Evolutionary conservation across 2,329 filamentous ascomycete genomes (phyloP), one percentile per base, ranked within the genome.

Genomic region (Epichloe scottii): DNA sequence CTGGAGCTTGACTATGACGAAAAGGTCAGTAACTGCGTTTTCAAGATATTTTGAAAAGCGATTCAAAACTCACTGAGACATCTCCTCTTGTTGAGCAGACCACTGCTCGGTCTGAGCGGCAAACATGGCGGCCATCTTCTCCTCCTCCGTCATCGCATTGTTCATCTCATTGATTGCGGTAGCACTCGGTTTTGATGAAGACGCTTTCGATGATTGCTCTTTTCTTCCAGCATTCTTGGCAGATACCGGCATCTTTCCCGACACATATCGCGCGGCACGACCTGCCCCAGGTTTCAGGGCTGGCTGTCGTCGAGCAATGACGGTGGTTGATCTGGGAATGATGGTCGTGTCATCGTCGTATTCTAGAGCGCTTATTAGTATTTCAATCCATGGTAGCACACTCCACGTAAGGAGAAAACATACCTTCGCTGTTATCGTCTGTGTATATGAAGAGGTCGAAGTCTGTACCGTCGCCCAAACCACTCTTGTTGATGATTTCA

Each of bases 311-410:
- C 88, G 84, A 40, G 90, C 93, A 58, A 96, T 84, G 52, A 98
- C 89, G 0, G 89, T 94, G 2, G 90, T 96, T 17, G 93, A 95
- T 60, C 93, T 86, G 43, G 91, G 88, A 49, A 98, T 95, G 59
- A 96, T 90, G n/a, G 87, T 88, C 0, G 93, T 97, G 65, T 98
- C 93, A 73, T 98, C 93, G 60, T 95, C 88, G 64, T 97, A 97
- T 70, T 94, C 93, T 95, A 62, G 15, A 50, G 7, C 23, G 43
- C 30, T 19, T 50, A 56, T 72, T 62, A 68, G 63, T 40, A 39
- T 21, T 30, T 14, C 47, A 54, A 46, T 50, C 37, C 26, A 23
- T 26, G 26, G 43, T 8, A 49, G 17, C 19, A 38, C 14, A 11
- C 34, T 1, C 41, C 33, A 19, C 14, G 33, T 48, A 26, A 17